Evolutionary conservation across 495 filamentous ascomycete genomes (phyloP).

Genomic region (Articulospora tetracladia): DNA sequence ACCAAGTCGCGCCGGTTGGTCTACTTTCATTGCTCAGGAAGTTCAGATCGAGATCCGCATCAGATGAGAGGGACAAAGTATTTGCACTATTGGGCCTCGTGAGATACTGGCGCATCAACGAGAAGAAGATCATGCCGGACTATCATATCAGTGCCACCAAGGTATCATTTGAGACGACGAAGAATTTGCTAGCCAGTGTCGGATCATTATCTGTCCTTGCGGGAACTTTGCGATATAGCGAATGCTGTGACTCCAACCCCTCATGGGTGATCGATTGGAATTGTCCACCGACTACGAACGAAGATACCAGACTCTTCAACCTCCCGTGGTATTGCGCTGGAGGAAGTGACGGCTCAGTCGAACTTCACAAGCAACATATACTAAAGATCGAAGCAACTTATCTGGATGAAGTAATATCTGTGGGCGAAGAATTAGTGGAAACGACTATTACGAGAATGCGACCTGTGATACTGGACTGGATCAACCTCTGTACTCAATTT

Average conservation of each 20-base stretch:
- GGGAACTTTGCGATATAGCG: conserved; percentile 10
- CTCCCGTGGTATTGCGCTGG: conserved; percentile 11
- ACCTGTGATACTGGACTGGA: conserved; percentile 5
- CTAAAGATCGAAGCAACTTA: conserved; percentile 12
- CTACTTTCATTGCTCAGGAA: conserved; percentile 21
- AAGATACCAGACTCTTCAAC: conserved; percentile 15
- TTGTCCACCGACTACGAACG: conserved; percentile 9
- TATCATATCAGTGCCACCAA: conserved; percentile 5
- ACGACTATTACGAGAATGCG: conserved; percentile 13
- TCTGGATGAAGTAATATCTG: conserved; percentile 20
- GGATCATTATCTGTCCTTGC: conserved; percentile 17
- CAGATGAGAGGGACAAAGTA: conserved; percentile 27
- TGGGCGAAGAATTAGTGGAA: conserved; percentile 17
- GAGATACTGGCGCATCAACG: conserved; percentile 15
- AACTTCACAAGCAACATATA: conserved; percentile 7
- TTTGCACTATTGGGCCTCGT: conserved; percentile 25
- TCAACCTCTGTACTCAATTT: no score
- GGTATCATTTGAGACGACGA: conserved; percentile 13
- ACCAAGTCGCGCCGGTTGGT: conserved; percentile 6
- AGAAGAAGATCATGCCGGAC: conserved; percentile 15
- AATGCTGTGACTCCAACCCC: conserved; percentile 8
- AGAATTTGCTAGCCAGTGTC: conserved; percentile 9
- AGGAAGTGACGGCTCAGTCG: background rate
- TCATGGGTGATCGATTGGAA: conserved; percentile 27
- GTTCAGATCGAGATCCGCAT: conserved; percentile 21